A percentile compares a stretch with the other conserved stretches of the same genome.
These are phyloP conservation scores for Wickerhamiella parazyma DNA, from an alignment of 805 yeast genomes.

Conservation along the genomic window DNA sequence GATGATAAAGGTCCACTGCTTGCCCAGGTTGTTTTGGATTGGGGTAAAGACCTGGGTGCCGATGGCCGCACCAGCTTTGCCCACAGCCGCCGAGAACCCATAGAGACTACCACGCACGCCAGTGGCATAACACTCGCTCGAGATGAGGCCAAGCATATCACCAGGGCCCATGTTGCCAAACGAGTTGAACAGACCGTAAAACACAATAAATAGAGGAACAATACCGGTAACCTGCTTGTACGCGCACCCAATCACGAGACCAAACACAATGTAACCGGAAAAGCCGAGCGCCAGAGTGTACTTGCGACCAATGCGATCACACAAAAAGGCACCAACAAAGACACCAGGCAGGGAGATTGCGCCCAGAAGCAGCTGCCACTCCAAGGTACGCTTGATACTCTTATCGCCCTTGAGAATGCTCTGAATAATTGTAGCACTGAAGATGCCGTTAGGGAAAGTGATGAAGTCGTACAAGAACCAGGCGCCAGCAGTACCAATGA, in stretches of 20 bases:
- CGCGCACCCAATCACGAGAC: conserved; percentile 31
- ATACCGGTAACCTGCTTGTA: conserved; percentile 43
- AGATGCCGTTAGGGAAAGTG: conserved; percentile 66
- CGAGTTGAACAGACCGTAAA: conserved; percentile 61
- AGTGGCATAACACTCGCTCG: conserved; percentile 61
- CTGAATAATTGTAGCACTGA: conserved; percentile 47
- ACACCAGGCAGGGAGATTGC: conserved; percentile 62
- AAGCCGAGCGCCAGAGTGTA: conserved; percentile 61
- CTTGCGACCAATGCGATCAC: conserved; percentile 57
- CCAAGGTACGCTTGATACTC: conserved; percentile 45
- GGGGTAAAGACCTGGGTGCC: conserved; percentile 65
- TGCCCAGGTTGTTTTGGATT: conserved; percentile 49
- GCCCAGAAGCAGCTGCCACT: conserved; percentile 59
- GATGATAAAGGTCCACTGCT: conserved; percentile 64
- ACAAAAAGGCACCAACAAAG: conserved; percentile 50
- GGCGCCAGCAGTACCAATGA: conserved; percentile 57
- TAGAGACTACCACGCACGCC: conserved; percentile 65
- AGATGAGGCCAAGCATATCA: conserved; percentile 51
- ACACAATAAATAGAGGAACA: conserved; percentile 49
- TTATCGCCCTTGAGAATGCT: conserved; percentile 23
- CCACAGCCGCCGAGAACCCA: conserved; percentile 66
- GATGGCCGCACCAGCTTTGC: conserved; percentile 75
- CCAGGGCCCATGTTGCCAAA: conserved; percentile 73
- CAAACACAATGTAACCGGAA: conserved; percentile 51
- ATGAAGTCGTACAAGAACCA: conserved; percentile 78